phyloP scores from a whole-genome alignment of 1,284 basidiomycete genomes.

The Cryptococcus sp. region DNA sequence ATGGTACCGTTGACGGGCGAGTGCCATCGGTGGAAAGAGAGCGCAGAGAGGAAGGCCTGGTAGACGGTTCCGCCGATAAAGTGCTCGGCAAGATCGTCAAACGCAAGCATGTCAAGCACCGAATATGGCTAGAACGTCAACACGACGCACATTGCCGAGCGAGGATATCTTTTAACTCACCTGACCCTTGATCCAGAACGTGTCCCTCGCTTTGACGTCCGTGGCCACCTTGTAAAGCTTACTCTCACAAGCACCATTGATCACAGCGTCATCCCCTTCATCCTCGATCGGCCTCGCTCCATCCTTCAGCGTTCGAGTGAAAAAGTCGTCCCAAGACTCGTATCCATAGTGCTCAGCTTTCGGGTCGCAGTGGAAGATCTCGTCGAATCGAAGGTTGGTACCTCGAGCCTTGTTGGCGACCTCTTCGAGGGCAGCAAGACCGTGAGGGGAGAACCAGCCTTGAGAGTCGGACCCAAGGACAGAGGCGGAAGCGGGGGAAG shows the following conservation, averaged over 20 bases:
- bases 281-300: slow-evolving; percentile 47
- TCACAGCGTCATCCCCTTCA: slow-evolving; percentile 45
- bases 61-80: slow-evolving; percentile 55
- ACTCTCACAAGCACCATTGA: slow-evolving; percentile 52
- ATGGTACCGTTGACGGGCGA: slow-evolving; percentile 53
- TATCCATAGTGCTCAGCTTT: slow-evolving; percentile 47
- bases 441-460: slow-evolving; percentile 52
- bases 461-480: slow-evolving; percentile 45
- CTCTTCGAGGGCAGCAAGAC: slow-evolving; percentile 30
- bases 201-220: slow-evolving; percentile 44
- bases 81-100: slow-evolving; percentile 34
- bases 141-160: background rate
- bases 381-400: slow-evolving; percentile 35
- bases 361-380: slow-evolving; percentile 50
- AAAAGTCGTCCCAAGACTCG: slow-evolving; percentile 56
- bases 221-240: slow-evolving; percentile 45
- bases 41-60: slow-evolving; percentile 53
- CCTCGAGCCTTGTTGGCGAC: slow-evolving; percentile 37
- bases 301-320: slow-evolving; percentile 49
- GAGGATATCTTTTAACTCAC: slow-evolving; percentile 3
- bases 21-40: slow-evolving; percentile 57
- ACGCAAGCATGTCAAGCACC: slow-evolving; percentile 47
- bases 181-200: slow-evolving; percentile 51
- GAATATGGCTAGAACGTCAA: slow-evolving; percentile 46
- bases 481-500: slow-evolving; percentile 47